phyloP scores from a whole-genome alignment of 2,329 filamentous ascomycete species.

The Colletotrichum sp. region DNA sequence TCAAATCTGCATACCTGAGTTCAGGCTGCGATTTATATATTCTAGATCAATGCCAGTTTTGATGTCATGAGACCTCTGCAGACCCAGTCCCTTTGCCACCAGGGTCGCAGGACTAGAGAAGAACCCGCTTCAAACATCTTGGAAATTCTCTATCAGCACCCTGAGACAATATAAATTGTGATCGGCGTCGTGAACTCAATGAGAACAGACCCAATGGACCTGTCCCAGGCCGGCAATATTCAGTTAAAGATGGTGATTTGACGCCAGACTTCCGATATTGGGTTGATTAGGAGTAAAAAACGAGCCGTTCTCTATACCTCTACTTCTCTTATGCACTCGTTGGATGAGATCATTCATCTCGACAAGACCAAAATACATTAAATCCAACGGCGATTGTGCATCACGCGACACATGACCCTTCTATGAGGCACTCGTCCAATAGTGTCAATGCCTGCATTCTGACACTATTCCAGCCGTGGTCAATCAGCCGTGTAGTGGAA shows the following conservation, averaged over 20 bases:
- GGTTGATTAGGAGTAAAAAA: background rate
- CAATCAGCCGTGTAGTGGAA: too few relatives aligned
- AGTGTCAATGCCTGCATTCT: background rate
- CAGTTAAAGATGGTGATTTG: background rate
- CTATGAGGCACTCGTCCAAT: background rate
- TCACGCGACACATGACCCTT: background rate
- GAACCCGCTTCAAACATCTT: background rate
- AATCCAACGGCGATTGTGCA: too few relatives aligned
- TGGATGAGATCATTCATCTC: too few relatives aligned
- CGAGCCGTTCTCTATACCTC: too few relatives aligned
- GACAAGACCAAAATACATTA: background rate
- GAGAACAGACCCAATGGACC: background rate
- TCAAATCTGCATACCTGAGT: background rate
- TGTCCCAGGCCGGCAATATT: background rate
- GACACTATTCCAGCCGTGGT: background rate
- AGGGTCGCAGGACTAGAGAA: accelerated
- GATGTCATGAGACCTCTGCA: background rate
- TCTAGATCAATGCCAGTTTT: background rate
- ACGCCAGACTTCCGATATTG: background rate
- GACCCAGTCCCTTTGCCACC: background rate
- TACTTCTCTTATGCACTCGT: too few relatives aligned
- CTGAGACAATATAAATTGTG: background rate
- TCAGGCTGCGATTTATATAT: background rate
- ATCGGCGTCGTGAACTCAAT: background rate
- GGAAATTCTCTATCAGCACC: background rate